Evolutionary conservation across 139 green algal species (phyloP).

Genomic region (Chlamydomonas sp.): DNA sequence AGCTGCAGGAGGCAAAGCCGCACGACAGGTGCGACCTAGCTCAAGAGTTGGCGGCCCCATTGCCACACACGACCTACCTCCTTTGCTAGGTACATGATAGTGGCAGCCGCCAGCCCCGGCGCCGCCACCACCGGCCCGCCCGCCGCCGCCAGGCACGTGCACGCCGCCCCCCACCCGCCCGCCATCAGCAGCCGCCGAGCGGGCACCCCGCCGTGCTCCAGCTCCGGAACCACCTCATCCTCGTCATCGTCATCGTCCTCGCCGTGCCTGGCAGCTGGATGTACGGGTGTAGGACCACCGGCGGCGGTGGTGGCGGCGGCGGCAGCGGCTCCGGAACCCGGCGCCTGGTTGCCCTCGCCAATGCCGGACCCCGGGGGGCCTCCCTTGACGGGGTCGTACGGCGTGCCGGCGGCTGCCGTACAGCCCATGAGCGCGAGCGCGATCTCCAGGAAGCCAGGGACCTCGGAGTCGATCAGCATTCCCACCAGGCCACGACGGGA

Average conservation of each 20-base stretch:
- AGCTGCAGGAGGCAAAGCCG: not conserved
- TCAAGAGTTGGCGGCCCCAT: not conserved
- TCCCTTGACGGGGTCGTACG: conserved; percentile 29
- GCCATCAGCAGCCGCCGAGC: conserved; percentile 30
- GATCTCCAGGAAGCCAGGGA: conserved; percentile 3
- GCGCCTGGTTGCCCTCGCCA: not conserved
- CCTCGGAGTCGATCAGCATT: conserved; percentile 1
- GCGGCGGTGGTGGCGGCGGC: no score
- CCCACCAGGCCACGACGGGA: conserved; percentile 10
- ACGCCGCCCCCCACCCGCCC: conserved; percentile 22
- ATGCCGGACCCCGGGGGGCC: not conserved
- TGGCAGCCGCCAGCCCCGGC: conserved; percentile 4
- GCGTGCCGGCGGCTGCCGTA: conserved; percentile 1
- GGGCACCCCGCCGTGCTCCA: not conserved
- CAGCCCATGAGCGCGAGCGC: conserved; percentile 4
- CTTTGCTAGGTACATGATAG: conserved; percentile 34
- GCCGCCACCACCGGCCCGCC: not conserved
- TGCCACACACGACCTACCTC: conserved; percentile 1
- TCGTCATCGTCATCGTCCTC: not conserved
- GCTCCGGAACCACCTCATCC: not conserved
- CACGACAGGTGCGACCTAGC: not conserved
- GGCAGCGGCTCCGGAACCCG: not conserved
- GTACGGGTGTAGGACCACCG: not conserved
- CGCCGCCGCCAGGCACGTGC: conserved; percentile 9
- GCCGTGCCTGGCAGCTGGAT: not conserved